Evolutionary conservation across 176 grass and related monocot species (phyloP).

Genomic region (Cenchrus purpureus): DNA sequence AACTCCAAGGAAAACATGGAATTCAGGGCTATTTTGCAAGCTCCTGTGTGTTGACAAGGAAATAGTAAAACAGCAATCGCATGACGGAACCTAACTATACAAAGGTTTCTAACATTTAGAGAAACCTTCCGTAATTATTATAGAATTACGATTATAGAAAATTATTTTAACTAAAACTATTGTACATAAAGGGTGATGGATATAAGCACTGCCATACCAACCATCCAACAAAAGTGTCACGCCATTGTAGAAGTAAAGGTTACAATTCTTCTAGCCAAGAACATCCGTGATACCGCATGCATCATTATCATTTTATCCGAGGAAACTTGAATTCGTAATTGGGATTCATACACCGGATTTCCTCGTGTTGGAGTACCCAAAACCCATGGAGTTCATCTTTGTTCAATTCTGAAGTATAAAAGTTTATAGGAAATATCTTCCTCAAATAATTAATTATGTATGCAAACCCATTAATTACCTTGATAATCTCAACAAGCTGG

Average conservation of each 20-base stretch:
- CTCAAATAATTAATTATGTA: constrained; percentile 4
- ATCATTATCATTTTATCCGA: constrained; percentile 56
- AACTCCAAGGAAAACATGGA: neutral
- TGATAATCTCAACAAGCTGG: constrained; percentile 77
- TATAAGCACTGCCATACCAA: constrained; percentile 52
- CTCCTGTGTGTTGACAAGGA: neutral
- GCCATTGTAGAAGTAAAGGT: constrained; percentile 75
- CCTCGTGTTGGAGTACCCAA: constrained; percentile 68
- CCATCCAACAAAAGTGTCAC: constrained; percentile 76
- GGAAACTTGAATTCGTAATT: constrained; percentile 69
- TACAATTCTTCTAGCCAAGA: constrained; percentile 61
- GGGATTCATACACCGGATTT: constrained; percentile 71
- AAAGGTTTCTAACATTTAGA: constrained; percentile 25
- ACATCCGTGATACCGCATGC: constrained; percentile 80
- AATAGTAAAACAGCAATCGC: neutral
- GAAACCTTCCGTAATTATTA: neutral
- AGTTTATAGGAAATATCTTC: neutral
- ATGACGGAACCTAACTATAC: neutral
- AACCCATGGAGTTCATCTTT: constrained; percentile 31
- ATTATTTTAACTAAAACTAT: neutral
- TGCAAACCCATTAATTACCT: constrained; percentile 41
- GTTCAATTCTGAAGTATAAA: constrained; percentile 15
- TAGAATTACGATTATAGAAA: neutral
- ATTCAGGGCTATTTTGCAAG: neutral
- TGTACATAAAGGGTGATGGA: neutral